Evolutionary conservation across 1,284 basidiomycete species (phyloP).

Genomic region (Boletus smithii): DNA sequence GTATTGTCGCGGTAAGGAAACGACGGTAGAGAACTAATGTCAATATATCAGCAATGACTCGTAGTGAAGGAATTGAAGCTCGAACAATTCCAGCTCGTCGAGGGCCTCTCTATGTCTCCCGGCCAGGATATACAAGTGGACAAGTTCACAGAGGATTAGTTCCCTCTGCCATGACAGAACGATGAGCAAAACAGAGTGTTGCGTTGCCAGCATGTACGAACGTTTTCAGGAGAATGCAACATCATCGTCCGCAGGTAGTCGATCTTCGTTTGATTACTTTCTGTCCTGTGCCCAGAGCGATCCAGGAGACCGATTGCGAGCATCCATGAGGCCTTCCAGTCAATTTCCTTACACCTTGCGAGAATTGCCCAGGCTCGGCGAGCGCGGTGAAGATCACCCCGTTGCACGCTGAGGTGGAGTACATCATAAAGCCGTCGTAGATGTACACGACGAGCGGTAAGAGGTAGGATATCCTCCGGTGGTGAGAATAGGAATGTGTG

Average conservation of each 20-base stretch:
- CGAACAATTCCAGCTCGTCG: conserved; percentile 82
- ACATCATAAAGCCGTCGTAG: conserved; percentile 72
- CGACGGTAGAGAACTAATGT: conserved; percentile 71
- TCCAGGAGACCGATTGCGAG: conserved; percentile 62
- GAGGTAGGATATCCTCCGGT: conserved; percentile 42
- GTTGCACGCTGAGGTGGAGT: conserved; percentile 70
- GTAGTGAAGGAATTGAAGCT: conserved; percentile 10
- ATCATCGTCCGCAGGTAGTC: conserved; percentile 67
- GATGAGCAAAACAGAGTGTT: conserved; percentile 14
- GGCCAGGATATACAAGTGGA: conserved; percentile 61
- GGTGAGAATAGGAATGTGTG: conserved; percentile 56
- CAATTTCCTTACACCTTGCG: conserved; percentile 77
- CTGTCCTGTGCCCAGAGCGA: conserved; percentile 30
- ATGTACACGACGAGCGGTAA: conserved; percentile 61
- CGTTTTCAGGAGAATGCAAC: conserved; percentile 62
- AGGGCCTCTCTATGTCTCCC: conserved; percentile 65
- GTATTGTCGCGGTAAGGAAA: conserved; percentile 83
- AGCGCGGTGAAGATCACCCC: conserved; percentile 64
- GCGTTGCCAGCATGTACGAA: conserved; percentile 34
- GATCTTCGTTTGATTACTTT: conserved; percentile 40
- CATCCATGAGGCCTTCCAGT: conserved; percentile 76
- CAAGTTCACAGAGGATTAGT: conserved; percentile 68
- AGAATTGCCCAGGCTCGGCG: conserved; percentile 77
- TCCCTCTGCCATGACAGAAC: conserved; percentile 56
- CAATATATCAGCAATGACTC: conserved; percentile 9